Evolutionary conservation across 805 yeast species (phyloP).

Genomic region (Barnettozyma sucrosica): DNA sequence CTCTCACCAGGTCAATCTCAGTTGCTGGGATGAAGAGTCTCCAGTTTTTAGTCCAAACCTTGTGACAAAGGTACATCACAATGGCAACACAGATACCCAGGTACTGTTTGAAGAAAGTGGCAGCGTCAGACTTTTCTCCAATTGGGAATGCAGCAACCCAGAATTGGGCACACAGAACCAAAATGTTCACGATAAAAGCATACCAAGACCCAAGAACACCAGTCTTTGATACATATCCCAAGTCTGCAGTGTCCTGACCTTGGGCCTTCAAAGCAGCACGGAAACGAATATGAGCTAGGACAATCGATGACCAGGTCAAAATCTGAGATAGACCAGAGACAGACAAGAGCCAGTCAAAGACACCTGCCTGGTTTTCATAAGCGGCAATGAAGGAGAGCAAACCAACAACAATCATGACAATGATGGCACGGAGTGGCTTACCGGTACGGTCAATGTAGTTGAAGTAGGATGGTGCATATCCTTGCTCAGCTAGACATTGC

Average conservation of each 20-base stretch:
- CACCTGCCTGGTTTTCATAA: slow-evolving; percentile 47
- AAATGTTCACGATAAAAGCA: slow-evolving; percentile 40
- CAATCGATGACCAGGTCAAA: slow-evolving; percentile 57
- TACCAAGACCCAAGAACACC: slow-evolving; percentile 49
- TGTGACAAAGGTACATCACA: slow-evolving; percentile 39
- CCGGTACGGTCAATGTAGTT: slow-evolving; percentile 51
- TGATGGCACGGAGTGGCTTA: slow-evolving; percentile 52
- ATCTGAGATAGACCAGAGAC: slow-evolving; percentile 56
- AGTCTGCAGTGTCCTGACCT: slow-evolving; percentile 40
- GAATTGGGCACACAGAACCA: slow-evolving; percentile 52
- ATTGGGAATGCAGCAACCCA: slow-evolving; percentile 62
- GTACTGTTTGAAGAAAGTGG: slow-evolving; percentile 46
- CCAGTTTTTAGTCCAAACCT: slow-evolving; percentile 34
- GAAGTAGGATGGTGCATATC: slow-evolving; percentile 49
- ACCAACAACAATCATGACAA: slow-evolving; percentile 45
- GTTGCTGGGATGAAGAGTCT: slow-evolving; percentile 31
- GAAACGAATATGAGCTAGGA: slow-evolving; percentile 50
- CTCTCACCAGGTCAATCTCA: slow-evolving; percentile 53
- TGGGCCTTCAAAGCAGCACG: slow-evolving; percentile 52
- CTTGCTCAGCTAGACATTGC: slow-evolving; percentile 51
- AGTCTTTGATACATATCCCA: slow-evolving; percentile 45
- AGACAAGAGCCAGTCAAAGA: slow-evolving; percentile 60
- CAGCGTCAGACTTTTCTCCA: slow-evolving; percentile 33
- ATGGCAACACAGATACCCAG: slow-evolving; percentile 43
- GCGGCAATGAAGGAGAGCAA: slow-evolving; percentile 62